Percentiles rank a stretch among this genome's conserved stretches.
These are phyloP conservation scores for Phytophthora pinifolia DNA, from an alignment of 352 stramenopile genomes.

Conservation along the genomic window DNA sequence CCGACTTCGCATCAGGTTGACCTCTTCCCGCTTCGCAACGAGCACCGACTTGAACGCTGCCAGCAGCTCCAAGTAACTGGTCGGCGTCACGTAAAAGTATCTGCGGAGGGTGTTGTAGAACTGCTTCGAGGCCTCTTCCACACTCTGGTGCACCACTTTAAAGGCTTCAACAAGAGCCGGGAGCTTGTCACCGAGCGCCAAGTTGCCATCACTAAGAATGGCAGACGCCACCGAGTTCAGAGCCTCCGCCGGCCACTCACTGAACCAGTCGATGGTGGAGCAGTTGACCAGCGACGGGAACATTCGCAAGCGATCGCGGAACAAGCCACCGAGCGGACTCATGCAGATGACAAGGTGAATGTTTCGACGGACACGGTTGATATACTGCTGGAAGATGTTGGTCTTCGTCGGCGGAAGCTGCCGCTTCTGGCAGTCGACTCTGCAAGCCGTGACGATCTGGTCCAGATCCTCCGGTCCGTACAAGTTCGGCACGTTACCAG, in stretches of 20 bases:
- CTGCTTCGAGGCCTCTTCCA: constrained; percentile 81
- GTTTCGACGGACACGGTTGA: constrained; percentile 90
- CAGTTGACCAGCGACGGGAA: constrained; percentile 90
- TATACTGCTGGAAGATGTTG: constrained; percentile 95
- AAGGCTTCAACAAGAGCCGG: constrained; percentile 69
- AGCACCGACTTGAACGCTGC: constrained; percentile 92
- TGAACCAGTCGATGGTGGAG: constrained; percentile 90
- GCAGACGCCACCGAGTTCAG: constrained; percentile 83
- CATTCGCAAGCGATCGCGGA: constrained; percentile 83
- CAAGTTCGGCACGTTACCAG: constrained; percentile 94
- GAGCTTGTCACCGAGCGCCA: constrained; percentile 62
- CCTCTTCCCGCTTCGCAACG: constrained; percentile 88
- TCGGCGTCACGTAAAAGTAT: constrained; percentile 94
- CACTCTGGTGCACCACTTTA: constrained; percentile 89
- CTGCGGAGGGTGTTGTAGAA: constrained; percentile 86
- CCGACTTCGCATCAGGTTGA: constrained; percentile 83
- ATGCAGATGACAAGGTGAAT: constrained; percentile 92
- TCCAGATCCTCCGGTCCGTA: constrained; percentile 93
- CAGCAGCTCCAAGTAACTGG: constrained; percentile 91
- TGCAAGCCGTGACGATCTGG: constrained; percentile 88
- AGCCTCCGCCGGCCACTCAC: constrained; percentile 84
- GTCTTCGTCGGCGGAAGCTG: constrained; percentile 92
- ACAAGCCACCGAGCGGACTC: constrained; percentile 78
- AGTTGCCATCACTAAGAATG: constrained; percentile 80
- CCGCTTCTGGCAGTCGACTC: constrained; percentile 92